These are phyloP conservation scores for Venturiaceae sp. DNA, from an alignment of 2,329 filamentous ascomycete species.

Conservation along the genomic window DNA sequence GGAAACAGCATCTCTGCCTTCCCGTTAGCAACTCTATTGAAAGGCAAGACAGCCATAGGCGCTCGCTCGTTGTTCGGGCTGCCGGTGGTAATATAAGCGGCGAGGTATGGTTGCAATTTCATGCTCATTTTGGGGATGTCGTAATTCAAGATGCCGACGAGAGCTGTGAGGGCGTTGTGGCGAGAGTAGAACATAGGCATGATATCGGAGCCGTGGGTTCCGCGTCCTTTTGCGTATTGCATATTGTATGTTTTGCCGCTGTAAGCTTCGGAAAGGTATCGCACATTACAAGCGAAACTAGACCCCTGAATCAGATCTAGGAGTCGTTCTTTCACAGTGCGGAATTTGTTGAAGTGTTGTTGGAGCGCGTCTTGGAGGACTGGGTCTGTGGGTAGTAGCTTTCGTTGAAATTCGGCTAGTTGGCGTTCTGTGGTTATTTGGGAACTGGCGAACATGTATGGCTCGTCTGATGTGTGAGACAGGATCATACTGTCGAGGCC, in stretches of 20 bases:
- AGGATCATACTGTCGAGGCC: slow-evolving; percentile 6
- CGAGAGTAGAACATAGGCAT: background rate
- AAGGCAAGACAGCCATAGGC: too few species aligned
- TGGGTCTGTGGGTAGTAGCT: background rate
- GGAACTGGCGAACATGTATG: background rate
- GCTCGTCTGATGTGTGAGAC: slow-evolving; percentile 2
- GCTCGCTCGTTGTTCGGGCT: background rate
- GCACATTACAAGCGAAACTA: slow-evolving; percentile 2
- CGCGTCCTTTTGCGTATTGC: background rate
- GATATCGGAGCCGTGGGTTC: background rate
- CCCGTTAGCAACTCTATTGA: too few species aligned
- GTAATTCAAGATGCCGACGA: too few species aligned
- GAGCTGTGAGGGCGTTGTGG: too few species aligned
- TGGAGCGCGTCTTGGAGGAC: background rate
- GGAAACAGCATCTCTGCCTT: background rate
- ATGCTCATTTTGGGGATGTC: background rate
- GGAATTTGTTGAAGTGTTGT: background rate
- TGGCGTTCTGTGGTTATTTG: background rate
- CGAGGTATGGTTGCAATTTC: background rate
- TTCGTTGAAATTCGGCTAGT: background rate
- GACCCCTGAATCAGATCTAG: background rate
- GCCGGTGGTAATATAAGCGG: background rate
- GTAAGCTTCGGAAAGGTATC: slow-evolving; percentile 2
- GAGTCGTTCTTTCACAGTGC: background rate
- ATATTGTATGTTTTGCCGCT: background rate